Conservation (phyloP, 2,329 filamentous ascomycete species). For the Helotiales sp. region DNA sequence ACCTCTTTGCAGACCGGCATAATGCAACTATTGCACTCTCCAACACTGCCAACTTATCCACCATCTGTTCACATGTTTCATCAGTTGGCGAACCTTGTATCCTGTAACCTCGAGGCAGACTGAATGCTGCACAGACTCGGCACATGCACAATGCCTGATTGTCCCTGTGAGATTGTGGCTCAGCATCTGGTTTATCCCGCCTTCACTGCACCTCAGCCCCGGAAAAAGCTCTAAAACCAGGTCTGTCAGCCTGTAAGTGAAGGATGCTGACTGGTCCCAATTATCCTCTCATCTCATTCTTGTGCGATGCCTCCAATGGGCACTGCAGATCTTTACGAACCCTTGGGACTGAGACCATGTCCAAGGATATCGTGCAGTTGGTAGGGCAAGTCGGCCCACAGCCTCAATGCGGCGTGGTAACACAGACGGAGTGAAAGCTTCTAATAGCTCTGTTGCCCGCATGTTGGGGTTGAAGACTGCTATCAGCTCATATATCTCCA, state of each 20-base stretch:
- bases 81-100: neutral
- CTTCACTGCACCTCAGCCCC: constrained; percentile 13
- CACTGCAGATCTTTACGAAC: neutral
- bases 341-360: neutral
- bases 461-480: neutral
- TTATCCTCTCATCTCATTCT: constrained; percentile 7
- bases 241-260: constrained; percentile 15
- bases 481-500: neutral
- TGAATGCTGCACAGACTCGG: neutral
- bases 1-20: neutral
- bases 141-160: neutral
- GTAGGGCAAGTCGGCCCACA: constrained; percentile 5
- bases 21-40: neutral
- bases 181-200: constrained; percentile 9
- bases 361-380: neutral
- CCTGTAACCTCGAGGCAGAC: neutral
- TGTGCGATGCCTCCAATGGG: constrained; percentile 5
- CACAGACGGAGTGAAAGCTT: constrained; percentile 5
- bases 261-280: constrained; percentile 13
- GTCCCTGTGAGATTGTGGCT: constrained; percentile 18
- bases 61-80: neutral
- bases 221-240: neutral
- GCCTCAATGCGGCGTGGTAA: constrained; percentile 14
- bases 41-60: neutral
- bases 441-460: constrained; percentile 5